Percentiles rank a stretch among this genome's conserved stretches.
Evolutionary conservation across 345 rosid species (phyloP).

Genomic region (Tarenaya hassleriana): DNA sequence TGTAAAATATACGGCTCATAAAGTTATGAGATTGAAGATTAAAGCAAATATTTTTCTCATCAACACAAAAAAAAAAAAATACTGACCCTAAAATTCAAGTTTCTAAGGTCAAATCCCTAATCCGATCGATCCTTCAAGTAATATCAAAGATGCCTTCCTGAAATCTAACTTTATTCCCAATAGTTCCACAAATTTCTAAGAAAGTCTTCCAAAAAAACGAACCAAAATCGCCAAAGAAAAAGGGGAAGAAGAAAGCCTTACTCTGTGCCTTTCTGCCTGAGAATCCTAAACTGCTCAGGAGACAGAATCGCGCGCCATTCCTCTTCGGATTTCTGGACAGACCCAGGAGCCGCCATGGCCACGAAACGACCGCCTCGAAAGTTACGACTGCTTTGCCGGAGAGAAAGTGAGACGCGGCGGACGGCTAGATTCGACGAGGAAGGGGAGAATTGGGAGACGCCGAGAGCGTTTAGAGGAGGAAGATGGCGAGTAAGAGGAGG

Average conservation of each 20-base stretch:
- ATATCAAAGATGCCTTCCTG: too few species aligned
- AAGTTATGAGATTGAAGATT: too few species aligned
- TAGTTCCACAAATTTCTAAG: background rate
- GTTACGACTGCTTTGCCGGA: constrained; percentile 27
- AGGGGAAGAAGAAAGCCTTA: constrained; percentile 19
- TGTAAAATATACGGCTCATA: too few species aligned
- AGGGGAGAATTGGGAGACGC: constrained; percentile 6
- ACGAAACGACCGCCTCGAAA: constrained; percentile 41
- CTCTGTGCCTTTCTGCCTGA: constrained; percentile 90
- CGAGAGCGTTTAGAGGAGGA: background rate
- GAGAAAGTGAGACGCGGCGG: constrained; percentile 22
- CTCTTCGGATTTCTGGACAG: constrained; percentile 70
- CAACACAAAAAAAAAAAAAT: too few species aligned
- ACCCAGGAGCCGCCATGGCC: constrained; percentile 56
- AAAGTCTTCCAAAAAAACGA: background rate
- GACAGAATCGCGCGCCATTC: constrained; percentile 87
- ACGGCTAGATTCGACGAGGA: constrained; percentile 16
- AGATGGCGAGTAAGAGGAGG: constrained; percentile 15
- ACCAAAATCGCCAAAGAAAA: background rate
- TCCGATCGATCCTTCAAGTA: too few species aligned
- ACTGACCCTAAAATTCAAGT: too few species aligned
- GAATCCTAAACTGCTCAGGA: constrained; percentile 76
- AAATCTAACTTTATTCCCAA: too few species aligned
- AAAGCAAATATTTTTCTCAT: too few species aligned
- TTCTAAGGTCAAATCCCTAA: too few species aligned